Evolutionary conservation across 352 stramenopile genomes (phyloP), one percentile per base, ranked within the genome.

Genomic region (Phytopythium litorale): DNA sequence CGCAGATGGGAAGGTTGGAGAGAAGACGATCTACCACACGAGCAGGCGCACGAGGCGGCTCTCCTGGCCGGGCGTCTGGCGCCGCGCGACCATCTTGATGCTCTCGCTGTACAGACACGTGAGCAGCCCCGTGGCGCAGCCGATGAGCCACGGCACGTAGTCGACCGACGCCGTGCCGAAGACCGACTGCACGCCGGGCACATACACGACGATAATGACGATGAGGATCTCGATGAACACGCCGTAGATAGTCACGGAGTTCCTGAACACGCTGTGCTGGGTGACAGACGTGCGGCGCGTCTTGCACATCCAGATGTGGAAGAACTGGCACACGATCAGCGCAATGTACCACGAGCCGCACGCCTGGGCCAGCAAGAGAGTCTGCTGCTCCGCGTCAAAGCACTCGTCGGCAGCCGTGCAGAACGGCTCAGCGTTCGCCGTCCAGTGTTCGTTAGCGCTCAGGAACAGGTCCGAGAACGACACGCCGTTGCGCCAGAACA

Each of bases 301-400:
- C 80, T 96, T 96, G 63, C 72, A 92, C 60, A 95, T 78, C 60
- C 93, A 77, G 16, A 96, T 67, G 66, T 94, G 81, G 45, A 84
- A 88, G 63, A 88, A 93, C 67, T 96, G 89, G 40, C 87, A 82
- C 35, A 94, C 65, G 3, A 94, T 70, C 55, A 94, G 74, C 13
- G 78, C 71, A 40, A 88, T 73, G 57, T 91, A 91, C 70, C 80
- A 93, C 16, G 84, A 82, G 3, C 67, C 70, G 48, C 90, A 87
- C 4, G 80, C 82, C 33, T 92, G 67, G 3, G 70, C 63, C 16
- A 96, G 64, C 19, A 90, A 65, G 25, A 87, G 48, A 38, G 64
- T 69, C 56, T 92, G 81, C 21, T 74, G 57, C 43, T 70, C 66
- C 33, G 67, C 68, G 25, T 73, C 72, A 15, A 83, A 71, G 64